Evolutionary conservation across 257 asterid genomes (phyloP), one percentile per base, ranked within the genome.

Genomic region (Salvia hispanica): DNA sequence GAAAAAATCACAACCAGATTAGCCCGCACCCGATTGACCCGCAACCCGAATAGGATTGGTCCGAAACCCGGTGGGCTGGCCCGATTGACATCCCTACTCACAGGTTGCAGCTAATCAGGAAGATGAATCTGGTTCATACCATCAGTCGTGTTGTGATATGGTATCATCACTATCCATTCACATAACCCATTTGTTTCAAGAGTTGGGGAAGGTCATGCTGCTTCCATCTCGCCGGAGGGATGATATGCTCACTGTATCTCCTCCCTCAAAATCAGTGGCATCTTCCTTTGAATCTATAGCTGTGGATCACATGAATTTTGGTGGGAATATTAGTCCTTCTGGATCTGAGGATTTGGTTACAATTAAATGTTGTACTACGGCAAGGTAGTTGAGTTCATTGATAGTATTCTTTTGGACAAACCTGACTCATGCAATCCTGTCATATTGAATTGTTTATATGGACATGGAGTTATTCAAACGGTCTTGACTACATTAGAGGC

Each of bases 201-300:
- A 92, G 85, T 66, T 92, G 85, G 98, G 98, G 59, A 92, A 92
- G 80, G 91, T 82, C 18, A 92, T 92, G 98, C 77, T 92, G 63
- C 91, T 86, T 73, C 98, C 96, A 28, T 85, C 98, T 73, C 96
- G 98, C 13, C 80, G 98, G 54, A 83, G 98, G 78, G 98, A 92
- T 69, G 98, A 92, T 74, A 65, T 74, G 69, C 79, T 87, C 25
- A 92, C 79, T 77, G 91, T 92, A 25, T 89, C 98, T 50, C 85
- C 91, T 73, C 39, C 96, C 62, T 80, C 96, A 55, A 89, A 86
- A 66, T 85, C 98, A 34, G 98, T 92, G 76, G 96, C 95, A 47
- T 89, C 96, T 67, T 79, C 85, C 63, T 83, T 89, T 74, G 89
- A 96, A 51, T 73, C 85, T 56, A 87, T 87, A 72, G 83, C 95